Base-by-base conservation (phyloP, 352 stramenopile genomes). In the Phytophthora lateralis region DNA sequence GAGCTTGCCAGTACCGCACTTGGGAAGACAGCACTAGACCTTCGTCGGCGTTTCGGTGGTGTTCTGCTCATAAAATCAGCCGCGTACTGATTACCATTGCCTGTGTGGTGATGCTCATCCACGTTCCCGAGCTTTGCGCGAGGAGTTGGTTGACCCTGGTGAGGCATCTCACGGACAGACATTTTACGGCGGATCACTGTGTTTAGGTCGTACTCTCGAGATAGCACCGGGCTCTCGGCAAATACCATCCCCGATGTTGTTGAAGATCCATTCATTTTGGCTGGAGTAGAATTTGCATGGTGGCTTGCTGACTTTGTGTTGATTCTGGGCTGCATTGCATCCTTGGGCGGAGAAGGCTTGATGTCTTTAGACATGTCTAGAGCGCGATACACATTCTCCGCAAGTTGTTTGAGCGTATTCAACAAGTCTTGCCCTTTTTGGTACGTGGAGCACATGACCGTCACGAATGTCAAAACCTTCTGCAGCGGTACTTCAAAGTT, bases 401-500 rank as follows among this genome's bases (percentile, higher is more conserved):
- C 85, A 6, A 95, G 75, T 42, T 95, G 83, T 38, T 83, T 87
- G 4, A 95, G 68, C 12, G 84, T 95, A 14, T 85, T 73, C 15
- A 83, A 60, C 11, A 95, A 60, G 20, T 95, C 83, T 45, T 64
- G 73, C 0, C 68, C 80, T 51, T 92, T 92, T 55, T 91, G 76
- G 53, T 95, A 95, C 43, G 82, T 93, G 9, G 82, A 85, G 38
- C 83, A 90, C 85, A 95, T 95, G 39, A 90, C 85, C 6, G 68
- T 65, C 17, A 95, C 83, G 53, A 95, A 95, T 1, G 82, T 87
- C 29, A 91, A 69, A 10, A 92, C 80, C 26, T 95, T 90, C 5
- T 70, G 64, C 0, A 93, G 68, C 4, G 83, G 76, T 10, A 91
- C 79, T 45, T 95, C 82, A 27, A 95, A 81, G 9, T 78, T 92